phyloP scores from a whole-genome alignment of 768 basidiomycete species.

The Rhodosporidiobolus odoratus region DNA sequence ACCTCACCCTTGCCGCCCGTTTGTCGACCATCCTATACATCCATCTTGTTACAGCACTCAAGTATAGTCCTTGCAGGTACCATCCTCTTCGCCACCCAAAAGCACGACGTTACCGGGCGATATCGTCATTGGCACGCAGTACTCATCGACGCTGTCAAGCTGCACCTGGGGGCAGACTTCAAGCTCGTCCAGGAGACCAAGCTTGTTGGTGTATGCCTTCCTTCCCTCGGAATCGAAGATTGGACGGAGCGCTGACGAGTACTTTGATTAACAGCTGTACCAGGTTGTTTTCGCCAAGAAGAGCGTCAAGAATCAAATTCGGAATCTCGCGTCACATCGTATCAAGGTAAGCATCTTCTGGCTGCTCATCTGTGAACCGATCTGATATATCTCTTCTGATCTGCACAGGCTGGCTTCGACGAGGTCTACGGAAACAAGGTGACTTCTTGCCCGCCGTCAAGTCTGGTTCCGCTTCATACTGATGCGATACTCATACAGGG shows the following conservation, averaged over 20 bases:
- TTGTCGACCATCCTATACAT: constrained; percentile 25
- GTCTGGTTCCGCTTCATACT: background rate
- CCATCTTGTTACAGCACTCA: background rate
- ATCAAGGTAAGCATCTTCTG: constrained; percentile 58
- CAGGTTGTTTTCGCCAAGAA: constrained; percentile 57
- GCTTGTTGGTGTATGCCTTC: constrained; percentile 62
- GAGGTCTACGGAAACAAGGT: constrained; percentile 91
- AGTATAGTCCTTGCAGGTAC: constrained; percentile 54
- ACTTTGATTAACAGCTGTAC: constrained; percentile 52
- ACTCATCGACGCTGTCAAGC: constrained; percentile 62
- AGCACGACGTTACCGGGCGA: constrained; percentile 76
- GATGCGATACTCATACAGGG: constrained; percentile 3
- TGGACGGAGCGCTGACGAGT: background rate
- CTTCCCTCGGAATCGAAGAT: background rate
- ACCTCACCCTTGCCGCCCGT: constrained; percentile 76
- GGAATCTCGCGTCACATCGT: constrained; percentile 67
- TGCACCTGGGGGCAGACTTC: constrained; percentile 69
- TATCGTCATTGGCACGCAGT: constrained; percentile 85
- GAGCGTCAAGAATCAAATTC: constrained; percentile 50
- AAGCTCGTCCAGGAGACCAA: constrained; percentile 75
- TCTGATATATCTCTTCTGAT: constrained; percentile 35
- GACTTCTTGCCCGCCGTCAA: background rate
- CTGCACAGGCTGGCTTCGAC: constrained; percentile 64
- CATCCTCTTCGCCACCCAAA: constrained; percentile 69
- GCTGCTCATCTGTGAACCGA: too few species aligned